Percentiles rank a stretch among this genome's conserved stretches.
These are phyloP conservation scores for Cyclocybe aegerita DNA, from an alignment of 768 basidiomycete genomes.

Conservation along the genomic window DNA sequence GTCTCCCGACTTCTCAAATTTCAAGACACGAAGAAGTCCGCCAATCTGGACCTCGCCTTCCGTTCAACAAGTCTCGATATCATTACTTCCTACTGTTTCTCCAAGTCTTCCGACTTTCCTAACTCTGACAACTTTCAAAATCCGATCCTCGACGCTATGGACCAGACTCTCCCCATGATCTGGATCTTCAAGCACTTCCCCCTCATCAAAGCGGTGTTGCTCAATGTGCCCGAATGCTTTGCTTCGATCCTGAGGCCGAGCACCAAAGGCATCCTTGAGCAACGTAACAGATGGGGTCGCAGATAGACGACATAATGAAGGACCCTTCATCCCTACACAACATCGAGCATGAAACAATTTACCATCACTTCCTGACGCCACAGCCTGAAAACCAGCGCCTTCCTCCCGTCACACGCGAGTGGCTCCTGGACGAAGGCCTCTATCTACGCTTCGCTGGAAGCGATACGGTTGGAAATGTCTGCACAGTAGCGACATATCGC, in stretches of 20 bases:
- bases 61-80: conserved; percentile 38
- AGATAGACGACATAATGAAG: conserved; percentile 33
- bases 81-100: conserved; percentile 39
- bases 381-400: conserved; percentile 28
- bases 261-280: conserved; percentile 33
- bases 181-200: conserved; percentile 39
- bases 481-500: conserved; percentile 34
- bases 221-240: conserved; percentile 30
- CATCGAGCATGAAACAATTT: conserved; percentile 35
- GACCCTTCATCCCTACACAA: conserved; percentile 28
- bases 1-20: conserved; percentile 26
- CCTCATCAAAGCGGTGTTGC: conserved; percentile 26
- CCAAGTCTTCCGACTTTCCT: conserved; percentile 27
- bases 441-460: conserved; percentile 41
- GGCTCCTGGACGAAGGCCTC: conserved; percentile 36
- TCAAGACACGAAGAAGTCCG: conserved; percentile 18
- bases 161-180: conserved; percentile 34
- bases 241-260: conserved; percentile 33
- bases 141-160: conserved; percentile 31
- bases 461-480: conserved; percentile 42
- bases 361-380: conserved; percentile 34
- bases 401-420: conserved; percentile 29
- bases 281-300: conserved; percentile 32
- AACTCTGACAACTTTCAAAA: conserved; percentile 31
- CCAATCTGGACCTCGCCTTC: conserved; percentile 38